phyloP scores from a whole-genome alignment of 1,284 basidiomycete genomes.

The Psilocybe mexicana region DNA sequence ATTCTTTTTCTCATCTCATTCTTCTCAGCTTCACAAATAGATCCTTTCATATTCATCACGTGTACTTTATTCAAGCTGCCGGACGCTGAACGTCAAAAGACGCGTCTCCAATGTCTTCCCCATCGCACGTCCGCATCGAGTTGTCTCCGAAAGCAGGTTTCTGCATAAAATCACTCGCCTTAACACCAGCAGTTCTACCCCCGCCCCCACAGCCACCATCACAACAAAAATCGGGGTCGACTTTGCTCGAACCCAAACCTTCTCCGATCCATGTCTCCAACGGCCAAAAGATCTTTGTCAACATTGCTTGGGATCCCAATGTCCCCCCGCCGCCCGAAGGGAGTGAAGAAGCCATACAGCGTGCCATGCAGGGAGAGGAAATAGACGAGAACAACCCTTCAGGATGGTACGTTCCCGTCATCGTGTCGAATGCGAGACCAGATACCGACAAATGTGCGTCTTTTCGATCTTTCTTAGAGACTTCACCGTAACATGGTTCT shows the following conservation, averaged over 20 bases:
- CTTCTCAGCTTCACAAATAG: too few species aligned
- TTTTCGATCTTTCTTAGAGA: slow-evolving; percentile 1
- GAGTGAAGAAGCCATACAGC: slow-evolving; percentile 53
- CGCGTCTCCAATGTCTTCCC: slow-evolving; percentile 6
- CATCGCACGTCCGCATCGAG: slow-evolving; percentile 30
- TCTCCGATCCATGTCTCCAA: slow-evolving; percentile 39
- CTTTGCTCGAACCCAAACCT: slow-evolving; percentile 31
- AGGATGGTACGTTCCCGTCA: slow-evolving; percentile 65
- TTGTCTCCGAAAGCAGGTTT: slow-evolving; percentile 60
- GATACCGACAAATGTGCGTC: slow-evolving; percentile 69
- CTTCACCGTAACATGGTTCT: not conserved
- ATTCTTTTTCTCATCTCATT: not conserved
- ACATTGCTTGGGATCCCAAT: slow-evolving; percentile 65
- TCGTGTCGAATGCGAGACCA: slow-evolving; percentile 65
- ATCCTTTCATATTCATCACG: not conserved
- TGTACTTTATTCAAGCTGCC: not conserved
- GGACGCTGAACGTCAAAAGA: not conserved
- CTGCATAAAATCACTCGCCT: slow-evolving; percentile 55
- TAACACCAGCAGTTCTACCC: slow-evolving; percentile 40
- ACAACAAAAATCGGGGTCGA: slow-evolving; percentile 16
- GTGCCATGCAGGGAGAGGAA: slow-evolving; percentile 54
- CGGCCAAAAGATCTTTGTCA: slow-evolving; percentile 68
- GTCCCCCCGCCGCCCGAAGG: slow-evolving; percentile 66
- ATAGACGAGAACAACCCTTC: slow-evolving; percentile 35
- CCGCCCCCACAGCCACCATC: slow-evolving; percentile 16